phyloP scores from a whole-genome alignment of 257 asterid species.

The Rauvolfia tetraphylla region DNA sequence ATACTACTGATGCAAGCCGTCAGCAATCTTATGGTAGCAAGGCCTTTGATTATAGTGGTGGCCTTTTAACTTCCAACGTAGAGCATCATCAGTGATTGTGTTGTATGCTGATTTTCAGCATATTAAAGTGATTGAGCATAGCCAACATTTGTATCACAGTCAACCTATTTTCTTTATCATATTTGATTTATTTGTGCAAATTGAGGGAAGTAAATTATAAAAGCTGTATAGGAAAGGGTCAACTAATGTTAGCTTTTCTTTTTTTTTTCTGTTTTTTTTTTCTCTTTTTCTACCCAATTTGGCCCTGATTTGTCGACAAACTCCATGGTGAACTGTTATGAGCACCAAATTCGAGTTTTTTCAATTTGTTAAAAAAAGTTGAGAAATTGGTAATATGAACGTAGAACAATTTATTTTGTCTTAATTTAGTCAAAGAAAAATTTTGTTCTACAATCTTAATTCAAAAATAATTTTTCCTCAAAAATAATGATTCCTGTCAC shows the following conservation, averaged over 20 bases:
- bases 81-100: conserved; percentile 20
- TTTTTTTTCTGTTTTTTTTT: too few relatives aligned
- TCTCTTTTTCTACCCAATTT: too few relatives aligned
- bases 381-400: too few relatives aligned
- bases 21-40: conserved; percentile 36
- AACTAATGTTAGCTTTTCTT: too few relatives aligned
- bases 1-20: conserved; percentile 39
- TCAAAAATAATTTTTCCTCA: neutral
- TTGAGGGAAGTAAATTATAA: neutral
- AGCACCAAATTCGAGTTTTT: too few relatives aligned
- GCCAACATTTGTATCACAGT: neutral
- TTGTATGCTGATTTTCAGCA: neutral
- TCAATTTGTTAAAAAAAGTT: too few relatives aligned
- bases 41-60: conserved; percentile 58
- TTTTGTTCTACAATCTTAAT: too few relatives aligned
- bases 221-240: neutral
- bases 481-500: too few relatives aligned
- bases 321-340: too few relatives aligned
- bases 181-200: neutral
- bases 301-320: too few relatives aligned
- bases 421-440: too few relatives aligned
- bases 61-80: conserved; percentile 37
- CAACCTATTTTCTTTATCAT: neutral
- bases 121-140: neutral
- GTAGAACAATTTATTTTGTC: too few relatives aligned